phyloP scores from a whole-genome alignment of 2,329 filamentous ascomycete genomes.

The Apiospora arundinis region DNA sequence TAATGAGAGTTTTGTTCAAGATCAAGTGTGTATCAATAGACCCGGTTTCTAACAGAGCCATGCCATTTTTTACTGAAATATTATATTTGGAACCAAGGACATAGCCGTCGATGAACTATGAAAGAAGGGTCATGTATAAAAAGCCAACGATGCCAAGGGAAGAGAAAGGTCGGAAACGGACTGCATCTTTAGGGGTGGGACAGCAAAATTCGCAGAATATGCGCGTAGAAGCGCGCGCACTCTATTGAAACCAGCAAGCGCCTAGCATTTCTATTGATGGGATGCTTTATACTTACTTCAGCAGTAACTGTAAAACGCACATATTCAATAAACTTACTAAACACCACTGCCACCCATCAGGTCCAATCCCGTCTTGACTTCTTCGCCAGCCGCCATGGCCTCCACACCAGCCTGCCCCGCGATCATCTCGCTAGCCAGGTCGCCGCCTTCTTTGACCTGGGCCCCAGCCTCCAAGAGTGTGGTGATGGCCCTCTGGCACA shows the following conservation, averaged over 20 bases:
- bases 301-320: background rate
- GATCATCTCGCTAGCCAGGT: slow-evolving; percentile 21
- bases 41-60: too few relatives aligned
- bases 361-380: background rate
- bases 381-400: background rate
- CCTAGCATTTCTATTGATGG: background rate
- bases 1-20: too few relatives aligned
- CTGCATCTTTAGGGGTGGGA: background rate
- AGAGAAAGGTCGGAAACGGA: background rate
- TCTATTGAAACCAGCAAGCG: background rate
- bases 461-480: slow-evolving; percentile 18
- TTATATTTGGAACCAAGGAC: too few relatives aligned
- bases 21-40: too few relatives aligned
- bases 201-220: background rate
- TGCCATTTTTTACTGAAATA: too few relatives aligned
- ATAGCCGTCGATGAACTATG: too few relatives aligned
- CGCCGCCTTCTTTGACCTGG: slow-evolving; percentile 20
- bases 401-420: background rate
- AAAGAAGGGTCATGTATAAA: too few relatives aligned
- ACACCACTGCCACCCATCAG: slow-evolving; percentile 5
- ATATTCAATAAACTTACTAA: background rate
- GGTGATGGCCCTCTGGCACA: slow-evolving; percentile 22
- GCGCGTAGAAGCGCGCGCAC: background rate
- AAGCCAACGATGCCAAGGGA: too few relatives aligned
- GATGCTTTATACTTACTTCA: background rate